Evolutionary conservation across 495 filamentous ascomycete species (phyloP).

Genomic region (Sordaria brevicollis): DNA sequence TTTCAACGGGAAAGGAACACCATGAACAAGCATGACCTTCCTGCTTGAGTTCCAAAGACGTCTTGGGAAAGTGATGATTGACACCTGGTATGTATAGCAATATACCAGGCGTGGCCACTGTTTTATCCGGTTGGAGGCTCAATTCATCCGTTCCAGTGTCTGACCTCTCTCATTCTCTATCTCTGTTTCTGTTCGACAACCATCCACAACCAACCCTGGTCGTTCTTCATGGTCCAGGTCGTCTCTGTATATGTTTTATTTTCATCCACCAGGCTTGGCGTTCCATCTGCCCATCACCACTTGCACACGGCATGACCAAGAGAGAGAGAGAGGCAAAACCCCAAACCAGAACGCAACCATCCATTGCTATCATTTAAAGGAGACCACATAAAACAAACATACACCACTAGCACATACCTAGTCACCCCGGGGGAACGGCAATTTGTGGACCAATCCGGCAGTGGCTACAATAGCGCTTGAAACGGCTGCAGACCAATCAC

Average conservation of each 20-base stretch:
- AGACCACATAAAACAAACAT: not conserved
- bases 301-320: not conserved
- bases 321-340: not conserved
- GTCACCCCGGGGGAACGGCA: conserved; percentile 29
- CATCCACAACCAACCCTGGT: not conserved
- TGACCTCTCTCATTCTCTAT: not conserved
- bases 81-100: not conserved
- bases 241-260: not conserved
- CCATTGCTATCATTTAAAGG: not conserved
- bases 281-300: not conserved
- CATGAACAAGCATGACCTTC: conserved; percentile 5
- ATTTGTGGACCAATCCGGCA: conserved; percentile 27
- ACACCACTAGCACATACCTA: not conserved
- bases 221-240: not conserved
- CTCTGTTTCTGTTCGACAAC: not conserved
- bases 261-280: not conserved
- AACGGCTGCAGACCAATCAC: conserved; percentile 25
- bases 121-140: conserved; percentile 16
- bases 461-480: conserved; percentile 24
- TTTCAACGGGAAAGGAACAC: not conserved
- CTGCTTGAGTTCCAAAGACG: not conserved
- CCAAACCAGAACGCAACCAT: not conserved
- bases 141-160: not conserved
- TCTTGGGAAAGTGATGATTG: not conserved
- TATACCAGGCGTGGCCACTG: not conserved